These are phyloP conservation scores for Sutorius eximius DNA, from an alignment of 1,284 basidiomycete genomes.

Conservation along the genomic window DNA sequence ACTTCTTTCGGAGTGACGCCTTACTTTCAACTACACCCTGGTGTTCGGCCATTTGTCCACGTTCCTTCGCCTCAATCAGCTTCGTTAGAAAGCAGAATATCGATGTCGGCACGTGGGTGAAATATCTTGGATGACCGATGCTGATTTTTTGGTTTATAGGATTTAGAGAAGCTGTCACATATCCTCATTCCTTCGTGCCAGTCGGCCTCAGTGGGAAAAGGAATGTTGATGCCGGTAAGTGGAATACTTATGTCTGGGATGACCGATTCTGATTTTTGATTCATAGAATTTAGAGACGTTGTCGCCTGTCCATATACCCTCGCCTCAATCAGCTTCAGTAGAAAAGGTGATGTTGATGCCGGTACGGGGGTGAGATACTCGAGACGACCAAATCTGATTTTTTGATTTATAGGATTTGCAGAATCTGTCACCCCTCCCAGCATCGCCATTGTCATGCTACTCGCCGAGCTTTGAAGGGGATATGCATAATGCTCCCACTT, in stretches of 20 bases:
- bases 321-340: constrained; percentile 15
- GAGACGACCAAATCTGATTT: background rate
- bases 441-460: constrained; percentile 15
- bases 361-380: constrained; percentile 11
- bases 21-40: background rate
- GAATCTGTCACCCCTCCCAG: constrained; percentile 4
- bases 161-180: too few relatives aligned
- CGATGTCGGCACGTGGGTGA: constrained; percentile 12
- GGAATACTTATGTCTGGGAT: too few relatives aligned
- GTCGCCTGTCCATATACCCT: constrained; percentile 1
- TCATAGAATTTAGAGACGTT: too few relatives aligned
- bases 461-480: constrained; percentile 7
- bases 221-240: too few relatives aligned
- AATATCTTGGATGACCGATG: background rate
- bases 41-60: constrained; percentile 2
- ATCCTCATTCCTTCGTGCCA: too few relatives aligned
- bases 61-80: constrained; percentile 16
- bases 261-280: too few relatives aligned
- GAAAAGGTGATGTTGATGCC: constrained; percentile 2
- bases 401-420: constrained; percentile 11
- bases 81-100: constrained; percentile 1
- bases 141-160: background rate
- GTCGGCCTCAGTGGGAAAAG: too few relatives aligned
- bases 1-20: constrained; percentile 21
- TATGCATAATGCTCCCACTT: background rate